Evolutionary conservation across 1,284 basidiomycete genomes (phyloP).

Genomic region (Trichosporon coremiiforme): DNA sequence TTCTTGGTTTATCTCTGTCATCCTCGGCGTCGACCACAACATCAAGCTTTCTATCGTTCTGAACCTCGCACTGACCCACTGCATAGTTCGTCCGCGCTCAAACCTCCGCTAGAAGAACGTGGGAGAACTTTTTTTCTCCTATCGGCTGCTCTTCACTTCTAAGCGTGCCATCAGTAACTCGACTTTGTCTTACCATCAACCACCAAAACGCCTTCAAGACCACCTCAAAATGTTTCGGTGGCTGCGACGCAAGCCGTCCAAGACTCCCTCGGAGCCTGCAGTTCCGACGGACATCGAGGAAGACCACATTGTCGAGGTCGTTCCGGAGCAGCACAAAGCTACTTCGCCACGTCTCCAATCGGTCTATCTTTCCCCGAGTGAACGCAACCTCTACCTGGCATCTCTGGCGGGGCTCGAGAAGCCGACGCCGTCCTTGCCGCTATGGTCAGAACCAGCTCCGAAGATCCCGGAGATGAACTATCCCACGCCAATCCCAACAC

Average conservation of each 20-base stretch:
- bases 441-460: constrained; percentile 48
- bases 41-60: background rate
- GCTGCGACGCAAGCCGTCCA: constrained; percentile 17
- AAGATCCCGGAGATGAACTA: constrained; percentile 32
- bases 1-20: background rate
- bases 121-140: background rate
- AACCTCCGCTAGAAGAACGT: background rate
- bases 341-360: constrained; percentile 3
- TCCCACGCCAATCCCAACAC: constrained; percentile 22
- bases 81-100: constrained; percentile 12
- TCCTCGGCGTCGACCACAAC: background rate
- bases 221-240: constrained; percentile 18
- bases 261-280: constrained; percentile 21
- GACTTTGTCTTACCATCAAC: background rate
- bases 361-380: constrained; percentile 35
- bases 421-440: constrained; percentile 33
- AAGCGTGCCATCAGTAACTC: background rate
- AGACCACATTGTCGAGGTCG: background rate
- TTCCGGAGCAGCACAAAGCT: constrained; percentile 13
- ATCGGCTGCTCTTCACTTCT: background rate
- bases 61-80: constrained; percentile 5
- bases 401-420: constrained; percentile 45
- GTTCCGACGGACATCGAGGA: constrained; percentile 6
- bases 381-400: constrained; percentile 49
- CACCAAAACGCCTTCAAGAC: background rate